Evolutionary conservation across 148 eudicot species (phyloP).

Genomic region (Oxyria digyna): DNA sequence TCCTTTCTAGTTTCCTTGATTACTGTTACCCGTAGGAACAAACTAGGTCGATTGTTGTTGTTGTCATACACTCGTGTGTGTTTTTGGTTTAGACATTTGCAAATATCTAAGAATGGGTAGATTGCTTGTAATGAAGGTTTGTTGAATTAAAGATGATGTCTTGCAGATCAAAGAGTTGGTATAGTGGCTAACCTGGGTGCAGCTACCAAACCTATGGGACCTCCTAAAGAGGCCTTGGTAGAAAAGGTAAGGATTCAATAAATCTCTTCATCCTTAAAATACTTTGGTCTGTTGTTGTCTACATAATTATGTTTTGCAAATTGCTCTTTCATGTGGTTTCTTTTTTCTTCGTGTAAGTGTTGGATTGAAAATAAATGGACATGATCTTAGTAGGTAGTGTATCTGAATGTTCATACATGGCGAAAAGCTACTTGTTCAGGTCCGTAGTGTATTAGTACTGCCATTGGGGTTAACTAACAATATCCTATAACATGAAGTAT

Average conservation of each 20-base stretch:
- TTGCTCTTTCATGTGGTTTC: neutral
- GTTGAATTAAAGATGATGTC: neutral
- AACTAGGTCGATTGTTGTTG: no score
- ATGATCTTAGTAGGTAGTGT: neutral
- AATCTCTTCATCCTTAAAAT: neutral
- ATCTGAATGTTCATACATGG: neutral
- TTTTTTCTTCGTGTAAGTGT: neutral
- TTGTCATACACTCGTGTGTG: no score
- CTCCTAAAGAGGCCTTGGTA: constrained; percentile 64
- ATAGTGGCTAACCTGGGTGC: constrained; percentile 23
- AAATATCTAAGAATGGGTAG: neutral
- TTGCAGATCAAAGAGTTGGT: constrained; percentile 32
- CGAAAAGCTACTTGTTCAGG: neutral
- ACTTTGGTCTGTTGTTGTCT: neutral
- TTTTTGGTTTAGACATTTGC: neutral
- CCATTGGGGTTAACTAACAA: neutral
- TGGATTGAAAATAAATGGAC: neutral
- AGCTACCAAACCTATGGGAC: constrained; percentile 22
- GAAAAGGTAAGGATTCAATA: constrained; percentile 48
- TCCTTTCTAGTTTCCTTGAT: no score
- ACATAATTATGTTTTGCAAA: neutral
- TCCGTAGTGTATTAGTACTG: neutral
- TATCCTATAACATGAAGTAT: neutral
- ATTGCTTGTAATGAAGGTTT: neutral
- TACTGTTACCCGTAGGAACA: no score